Conservation (phyloP, 1,139 yeast genomes). For the Lodderomyces margitis region DNA sequence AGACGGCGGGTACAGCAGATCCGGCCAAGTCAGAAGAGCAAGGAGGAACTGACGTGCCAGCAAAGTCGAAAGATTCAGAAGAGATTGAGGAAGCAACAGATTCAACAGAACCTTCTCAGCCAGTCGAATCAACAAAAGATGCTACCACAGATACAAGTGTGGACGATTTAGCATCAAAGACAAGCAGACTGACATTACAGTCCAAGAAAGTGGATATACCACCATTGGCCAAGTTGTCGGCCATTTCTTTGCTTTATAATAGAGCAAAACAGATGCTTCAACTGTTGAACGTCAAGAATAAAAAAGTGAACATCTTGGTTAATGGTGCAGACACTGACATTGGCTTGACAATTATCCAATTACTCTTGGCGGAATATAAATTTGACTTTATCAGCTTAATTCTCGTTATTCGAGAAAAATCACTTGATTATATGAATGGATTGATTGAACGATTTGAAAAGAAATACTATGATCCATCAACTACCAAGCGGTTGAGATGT, state of each 20-base stretch:
- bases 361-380: conserved; percentile 25
- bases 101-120: background rate
- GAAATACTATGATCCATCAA: conserved; percentile 24
- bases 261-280: conserved; percentile 39
- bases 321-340: conserved; percentile 47
- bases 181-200: conserved; percentile 4
- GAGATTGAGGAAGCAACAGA: background rate
- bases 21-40: conserved; percentile 4
- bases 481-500: conserved; percentile 22
- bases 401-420: conserved; percentile 32
- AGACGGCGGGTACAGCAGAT: too few relatives aligned
- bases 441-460: conserved; percentile 23
- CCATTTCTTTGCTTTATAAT: conserved; percentile 39
- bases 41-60: background rate
- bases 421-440: conserved; percentile 20
- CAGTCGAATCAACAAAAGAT: too few relatives aligned
- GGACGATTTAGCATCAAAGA: background rate
- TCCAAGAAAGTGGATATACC: conserved; percentile 19
- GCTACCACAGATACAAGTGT: background rate
- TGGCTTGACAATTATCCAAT: conserved; percentile 38
- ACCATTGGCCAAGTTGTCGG: conserved; percentile 33
- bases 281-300: conserved; percentile 20
- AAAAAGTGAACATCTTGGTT: conserved; percentile 31
- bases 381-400: conserved; percentile 28
- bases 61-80: background rate